A percentile compares a stretch with the other conserved stretches of the same genome.
Evolutionary conservation across 2,329 filamentous ascomycete species (phyloP).

Genomic region (Cordyceps cateniannulata): DNA sequence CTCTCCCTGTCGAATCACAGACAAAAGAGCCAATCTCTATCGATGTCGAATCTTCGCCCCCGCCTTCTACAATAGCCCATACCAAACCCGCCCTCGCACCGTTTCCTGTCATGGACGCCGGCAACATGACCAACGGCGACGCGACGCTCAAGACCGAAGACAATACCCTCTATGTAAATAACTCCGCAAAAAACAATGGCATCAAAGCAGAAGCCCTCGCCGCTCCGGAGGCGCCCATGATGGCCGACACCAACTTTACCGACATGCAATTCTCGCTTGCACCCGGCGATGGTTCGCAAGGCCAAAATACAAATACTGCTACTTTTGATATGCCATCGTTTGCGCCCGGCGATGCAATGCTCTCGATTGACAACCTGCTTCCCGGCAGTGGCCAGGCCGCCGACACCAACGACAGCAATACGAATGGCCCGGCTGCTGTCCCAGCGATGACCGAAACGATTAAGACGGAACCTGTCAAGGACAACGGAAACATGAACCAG

Average conservation of each 20-base stretch:
- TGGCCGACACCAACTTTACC: slow-evolving; percentile 40
- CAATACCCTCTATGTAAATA: slow-evolving; percentile 12
- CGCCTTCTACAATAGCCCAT: not conserved
- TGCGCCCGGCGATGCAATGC: slow-evolving; percentile 26
- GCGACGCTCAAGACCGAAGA: slow-evolving; percentile 23
- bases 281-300: slow-evolving; percentile 29
- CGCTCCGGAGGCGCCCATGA: slow-evolving; percentile 8
- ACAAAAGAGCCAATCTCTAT: slow-evolving; percentile 30
- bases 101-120: slow-evolving; percentile 46
- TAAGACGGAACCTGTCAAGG: slow-evolving; percentile 22
- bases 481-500: slow-evolving; percentile 17
- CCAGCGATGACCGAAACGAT: slow-evolving; percentile 14
- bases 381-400: slow-evolving; percentile 18
- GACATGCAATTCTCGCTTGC: slow-evolving; percentile 51
- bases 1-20: slow-evolving; percentile 28
- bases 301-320: slow-evolving; percentile 23
- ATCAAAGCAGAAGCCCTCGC: slow-evolving; percentile 13
- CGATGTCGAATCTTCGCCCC: slow-evolving; percentile 30
- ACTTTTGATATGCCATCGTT: slow-evolving; percentile 42
- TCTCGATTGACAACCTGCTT: slow-evolving; percentile 25
- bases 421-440: slow-evolving; percentile 10
- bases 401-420: slow-evolving; percentile 14
- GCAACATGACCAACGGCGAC: slow-evolving; percentile 12
- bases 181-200: not conserved
- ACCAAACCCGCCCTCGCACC: slow-evolving; percentile 31